Evolutionary conservation across 1,284 basidiomycete genomes (phyloP), one percentile per base, ranked within the genome.

Genomic region (Ganoderma multipileum): DNA sequence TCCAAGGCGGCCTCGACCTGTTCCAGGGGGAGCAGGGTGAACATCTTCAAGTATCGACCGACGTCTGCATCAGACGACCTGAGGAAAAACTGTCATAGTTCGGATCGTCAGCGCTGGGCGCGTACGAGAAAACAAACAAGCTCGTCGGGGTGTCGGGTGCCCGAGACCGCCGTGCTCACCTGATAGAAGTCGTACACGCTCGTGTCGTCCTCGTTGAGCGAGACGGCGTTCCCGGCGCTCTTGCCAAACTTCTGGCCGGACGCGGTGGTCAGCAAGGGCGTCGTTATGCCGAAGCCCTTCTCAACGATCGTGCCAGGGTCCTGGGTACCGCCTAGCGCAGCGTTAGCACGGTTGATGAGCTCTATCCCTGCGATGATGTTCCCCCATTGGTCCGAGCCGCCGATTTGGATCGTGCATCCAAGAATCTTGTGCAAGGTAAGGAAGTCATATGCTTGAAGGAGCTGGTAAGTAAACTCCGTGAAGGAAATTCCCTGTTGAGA

Each of bases 301-400:
- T 85, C 84, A 8, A 76, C 75, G 20, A 66, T 8, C 8, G 41
- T 26, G 8, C 26, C 63, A 41, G 67, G 71, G 4, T 75, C 74
- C 7, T 77, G 55, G 12, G 68, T 50, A 26, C 78, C 75, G 26
- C 78, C 75, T 62, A 68, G 65, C 73, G 74, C 63, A 23, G 75
- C 71, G 16, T 73, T 70, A 58, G 85, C 78, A 11, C 89, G 88
- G 66, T 88, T 87, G 74, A 98, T 96, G 57, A 98, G 86, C 67
- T 98, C 95, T 41, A 98, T 86, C 5, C 97, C 97, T 9, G 95
- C 94, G 26, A 96, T 83, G 71, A 99, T 98, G 79, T 99, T 99
- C n/a, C 98, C 97, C 91, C 97, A 97, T 79, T 99, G 98, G 79
- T 99, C 98, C 0, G 94, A 96, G 3, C 98, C 98, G 60, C 98